Conservation (phyloP, 176 grass and related monocot species). For the Oryza punctata region DNA sequence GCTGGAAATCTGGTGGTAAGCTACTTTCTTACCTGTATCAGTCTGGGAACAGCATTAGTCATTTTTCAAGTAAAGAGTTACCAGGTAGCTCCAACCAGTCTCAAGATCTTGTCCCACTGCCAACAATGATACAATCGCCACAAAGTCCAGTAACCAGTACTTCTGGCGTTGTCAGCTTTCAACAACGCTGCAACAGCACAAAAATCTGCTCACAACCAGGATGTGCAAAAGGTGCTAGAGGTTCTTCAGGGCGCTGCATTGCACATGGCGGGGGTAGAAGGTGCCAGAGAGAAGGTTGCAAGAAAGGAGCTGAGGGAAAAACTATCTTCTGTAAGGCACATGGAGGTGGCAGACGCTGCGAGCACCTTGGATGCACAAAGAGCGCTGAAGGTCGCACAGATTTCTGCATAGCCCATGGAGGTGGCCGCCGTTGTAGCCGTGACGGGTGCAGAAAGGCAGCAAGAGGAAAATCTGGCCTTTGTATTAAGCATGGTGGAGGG, state of each 20-base stretch:
- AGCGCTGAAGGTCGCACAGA: constrained; percentile 57
- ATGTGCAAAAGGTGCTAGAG: constrained; percentile 68
- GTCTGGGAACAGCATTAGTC: background rate
- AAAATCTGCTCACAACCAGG: constrained; percentile 65
- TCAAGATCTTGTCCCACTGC: background rate
- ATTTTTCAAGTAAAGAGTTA: constrained; percentile 16
- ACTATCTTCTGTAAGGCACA: constrained; percentile 65
- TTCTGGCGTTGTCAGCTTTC: constrained; percentile 19
- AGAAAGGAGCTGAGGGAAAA: constrained; percentile 55
- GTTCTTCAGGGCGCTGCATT: constrained; percentile 77
- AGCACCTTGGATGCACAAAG: constrained; percentile 57
- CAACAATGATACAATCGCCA: background rate
- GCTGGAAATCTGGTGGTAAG: constrained; percentile 64
- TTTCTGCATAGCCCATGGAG: constrained; percentile 63
- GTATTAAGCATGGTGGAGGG: constrained; percentile 63
- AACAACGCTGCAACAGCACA: constrained; percentile 43
- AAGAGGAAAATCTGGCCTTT: constrained; percentile 61
- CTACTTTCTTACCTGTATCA: constrained; percentile 52
- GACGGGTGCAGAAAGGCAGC: constrained; percentile 51
- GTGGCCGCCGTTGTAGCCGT: constrained; percentile 52
- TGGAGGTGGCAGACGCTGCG: constrained; percentile 55
- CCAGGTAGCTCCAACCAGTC: constrained; percentile 2
- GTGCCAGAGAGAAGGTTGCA: constrained; percentile 59
- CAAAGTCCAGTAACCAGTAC: constrained; percentile 39
- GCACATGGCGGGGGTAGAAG: constrained; percentile 66